A percentile compares a stretch with the other conserved stretches of the same genome.
Evolutionary conservation across 805 yeast genomes (phyloP).

Genomic region (Ogataea saltuana): DNA sequence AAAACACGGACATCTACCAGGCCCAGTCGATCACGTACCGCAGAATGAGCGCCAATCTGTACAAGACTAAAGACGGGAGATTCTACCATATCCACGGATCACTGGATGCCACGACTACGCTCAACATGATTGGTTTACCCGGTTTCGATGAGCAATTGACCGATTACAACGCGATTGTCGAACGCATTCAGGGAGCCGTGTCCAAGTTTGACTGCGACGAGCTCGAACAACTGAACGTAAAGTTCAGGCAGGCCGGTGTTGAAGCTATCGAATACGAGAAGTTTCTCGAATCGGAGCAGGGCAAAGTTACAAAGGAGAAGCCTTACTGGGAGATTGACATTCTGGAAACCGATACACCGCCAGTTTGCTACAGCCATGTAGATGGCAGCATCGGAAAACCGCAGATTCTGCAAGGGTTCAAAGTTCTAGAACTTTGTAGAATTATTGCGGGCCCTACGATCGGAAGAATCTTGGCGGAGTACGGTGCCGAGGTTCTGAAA

Average conservation of each 20-base stretch:
- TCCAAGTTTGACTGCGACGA: conserved; percentile 31
- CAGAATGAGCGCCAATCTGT: conserved; percentile 37
- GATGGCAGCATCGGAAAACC: conserved; percentile 14
- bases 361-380: conserved; percentile 22
- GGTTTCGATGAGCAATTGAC: conserved; percentile 26
- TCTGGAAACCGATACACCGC: conserved; percentile 31
- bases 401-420: conserved; percentile 34
- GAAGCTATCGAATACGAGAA: conserved; percentile 33
- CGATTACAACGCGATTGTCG: conserved; percentile 30
- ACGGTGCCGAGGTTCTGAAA: conserved; percentile 38
- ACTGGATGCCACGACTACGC: conserved; percentile 34
- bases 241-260: conserved; percentile 37
- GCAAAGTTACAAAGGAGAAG: conserved; percentile 24
- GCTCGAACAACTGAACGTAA: conserved; percentile 31
- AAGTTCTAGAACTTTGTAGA: conserved; percentile 34
- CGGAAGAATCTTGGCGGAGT: conserved; percentile 35
- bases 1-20: conserved; percentile 27
- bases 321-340: conserved; percentile 30
- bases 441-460: conserved; percentile 39
- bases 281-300: conserved; percentile 34
- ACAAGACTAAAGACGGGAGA: conserved; percentile 34
- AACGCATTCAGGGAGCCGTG: conserved; percentile 26
- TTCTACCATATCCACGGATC: conserved; percentile 39
- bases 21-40: conserved; percentile 34
- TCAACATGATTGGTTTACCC: conserved; percentile 38